Base-by-base conservation (phyloP, 371 early-diverging fungal genomes). In the Mortierella sp. region DNA sequence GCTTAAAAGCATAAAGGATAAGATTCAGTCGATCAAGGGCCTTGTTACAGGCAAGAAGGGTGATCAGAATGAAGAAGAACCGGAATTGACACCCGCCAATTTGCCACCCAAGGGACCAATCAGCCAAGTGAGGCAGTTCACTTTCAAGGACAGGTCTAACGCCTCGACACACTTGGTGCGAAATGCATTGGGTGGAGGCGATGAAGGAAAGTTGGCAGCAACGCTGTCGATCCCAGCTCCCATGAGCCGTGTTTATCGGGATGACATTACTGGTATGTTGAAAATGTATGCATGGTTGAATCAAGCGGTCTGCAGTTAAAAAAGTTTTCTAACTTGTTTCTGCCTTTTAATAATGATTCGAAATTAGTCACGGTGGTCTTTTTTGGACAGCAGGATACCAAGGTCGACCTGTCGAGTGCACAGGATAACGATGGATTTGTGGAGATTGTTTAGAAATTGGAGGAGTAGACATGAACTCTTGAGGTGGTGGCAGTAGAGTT, bases 161-260 rank as follows among this genome's bases (percentile, higher is more conserved):
- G 93, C 95, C 0, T 95, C 98, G 0, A 96, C 98, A 0, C 94
- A 94, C 77, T 77, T 97, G 62, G 90, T 97, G 32, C 89, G 96
- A 52, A 88, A 94, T 64, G 95, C 97, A 0, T 75, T 96, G 26
- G 92, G 92, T 10, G 89, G 88, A 4, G 85, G 86, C 5, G 80
- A 86, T 71, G 83, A 83, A n/a, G 77, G 83, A 30, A 70, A 65
- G 26, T 39, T 78, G 64, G 75, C 80, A 8, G 72, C 78, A 3
- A 73, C 75, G n/a, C 64, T 85, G 3, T 76, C 85, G 28, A 75
- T 85, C 20, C 85, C 84, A 8, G 52, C 86, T 10, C 87, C 87
- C 4, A 78, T 84, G 71, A 77, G 84, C 45, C 90, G 99, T 51
- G 78, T 90, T n/a, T 95, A 90, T 78, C 88, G 98, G 14, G 99